phyloP scores from a whole-genome alignment of 2,329 filamentous ascomycete species.

The Sphaerostilbella broomeana region DNA sequence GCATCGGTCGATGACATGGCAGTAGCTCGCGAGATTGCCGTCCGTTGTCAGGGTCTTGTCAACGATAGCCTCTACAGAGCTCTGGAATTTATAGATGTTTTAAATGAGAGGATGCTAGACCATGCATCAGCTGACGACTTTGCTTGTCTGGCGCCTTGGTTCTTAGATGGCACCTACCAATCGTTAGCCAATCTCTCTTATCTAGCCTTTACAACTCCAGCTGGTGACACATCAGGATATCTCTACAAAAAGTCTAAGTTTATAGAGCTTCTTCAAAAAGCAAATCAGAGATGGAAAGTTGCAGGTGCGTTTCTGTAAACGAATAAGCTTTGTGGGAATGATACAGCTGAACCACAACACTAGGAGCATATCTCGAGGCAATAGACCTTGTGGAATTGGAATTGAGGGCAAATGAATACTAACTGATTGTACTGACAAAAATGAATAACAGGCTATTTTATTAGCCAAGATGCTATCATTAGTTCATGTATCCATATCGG shows the following conservation, averaged over 20 bases:
- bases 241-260: neutral
- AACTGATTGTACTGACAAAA: too few relatives aligned
- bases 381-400: conserved; percentile 7
- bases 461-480: too few relatives aligned
- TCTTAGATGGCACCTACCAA: conserved; percentile 9
- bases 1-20: conserved; percentile 4
- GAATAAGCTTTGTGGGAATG: rapidly evolving
- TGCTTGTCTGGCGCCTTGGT: conserved; percentile 10
- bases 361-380: conserved; percentile 9
- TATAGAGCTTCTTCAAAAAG: conserved; percentile 3
- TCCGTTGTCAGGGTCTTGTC: conserved; percentile 4
- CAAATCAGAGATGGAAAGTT: conserved; percentile 11
- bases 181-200: conserved; percentile 7
- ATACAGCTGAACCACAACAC: neutral
- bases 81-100: conserved; percentile 3
- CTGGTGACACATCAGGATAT: neutral
- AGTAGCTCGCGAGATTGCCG: conserved; percentile 7
- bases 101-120: conserved; percentile 2
- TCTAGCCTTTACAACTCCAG: neutral
- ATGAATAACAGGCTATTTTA: too few relatives aligned
- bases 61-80: conserved; percentile 1
- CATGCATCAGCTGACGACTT: neutral
- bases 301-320: neutral
- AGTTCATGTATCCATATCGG: too few relatives aligned
- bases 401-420: conserved; percentile 3